phyloP scores from a whole-genome alignment of 495 filamentous ascomycete genomes.

The Pyrenula massariospora region DNA sequence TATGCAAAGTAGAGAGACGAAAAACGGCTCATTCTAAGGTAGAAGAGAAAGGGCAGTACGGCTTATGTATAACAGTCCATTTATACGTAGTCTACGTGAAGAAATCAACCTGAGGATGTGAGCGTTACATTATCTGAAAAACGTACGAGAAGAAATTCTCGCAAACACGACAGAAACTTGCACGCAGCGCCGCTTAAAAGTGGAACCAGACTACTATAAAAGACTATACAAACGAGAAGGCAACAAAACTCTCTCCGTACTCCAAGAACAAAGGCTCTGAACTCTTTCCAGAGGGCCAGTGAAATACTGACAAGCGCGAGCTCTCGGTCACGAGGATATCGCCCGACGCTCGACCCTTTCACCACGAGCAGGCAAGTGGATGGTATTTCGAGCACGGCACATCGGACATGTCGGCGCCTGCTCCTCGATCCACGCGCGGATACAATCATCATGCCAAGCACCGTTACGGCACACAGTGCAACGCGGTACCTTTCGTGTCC shows the following conservation, averaged over 20 bases:
- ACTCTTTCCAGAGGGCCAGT: background rate
- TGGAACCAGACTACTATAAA: background rate
- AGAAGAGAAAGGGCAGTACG: background rate
- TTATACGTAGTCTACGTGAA: background rate
- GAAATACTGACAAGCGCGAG: background rate
- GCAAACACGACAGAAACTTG: background rate
- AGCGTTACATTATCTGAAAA: background rate
- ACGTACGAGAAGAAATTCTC: background rate
- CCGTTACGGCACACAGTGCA: background rate
- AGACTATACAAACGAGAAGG: background rate
- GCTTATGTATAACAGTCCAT: no score
- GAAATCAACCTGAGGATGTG: background rate
- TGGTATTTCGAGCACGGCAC: background rate
- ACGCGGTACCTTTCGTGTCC: background rate
- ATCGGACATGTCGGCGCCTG: background rate
- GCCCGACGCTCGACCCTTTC: background rate
- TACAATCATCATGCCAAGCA: background rate
- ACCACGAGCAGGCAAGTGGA: background rate
- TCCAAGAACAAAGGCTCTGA: background rate
- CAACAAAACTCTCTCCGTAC: background rate
- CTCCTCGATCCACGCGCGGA: background rate
- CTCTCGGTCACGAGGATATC: background rate
- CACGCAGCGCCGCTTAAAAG: background rate
- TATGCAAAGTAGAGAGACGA: background rate
- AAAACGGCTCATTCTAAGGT: background rate